Percentiles rank a stretch among this genome's conserved stretches.
Evolutionary conservation across 1,139 yeast species (phyloP).

Genomic region (Scheffersomyces lignicola): DNA sequence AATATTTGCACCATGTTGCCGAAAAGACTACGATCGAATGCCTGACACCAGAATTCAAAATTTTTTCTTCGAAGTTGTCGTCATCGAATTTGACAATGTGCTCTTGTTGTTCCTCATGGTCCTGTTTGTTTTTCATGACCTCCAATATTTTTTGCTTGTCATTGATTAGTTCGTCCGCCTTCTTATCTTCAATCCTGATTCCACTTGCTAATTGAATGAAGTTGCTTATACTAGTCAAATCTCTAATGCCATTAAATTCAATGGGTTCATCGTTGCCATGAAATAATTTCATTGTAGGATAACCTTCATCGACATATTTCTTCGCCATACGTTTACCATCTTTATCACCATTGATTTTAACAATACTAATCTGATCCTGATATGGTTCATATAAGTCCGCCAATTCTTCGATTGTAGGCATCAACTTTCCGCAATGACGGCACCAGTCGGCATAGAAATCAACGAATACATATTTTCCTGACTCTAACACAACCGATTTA

Average conservation of each 20-base stretch:
- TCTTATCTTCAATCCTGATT: conserved; percentile 21
- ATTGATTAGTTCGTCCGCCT: conserved; percentile 6
- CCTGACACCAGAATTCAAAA: conserved; percentile 21
- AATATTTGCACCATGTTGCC: conserved; percentile 32
- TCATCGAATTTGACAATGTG: conserved; percentile 33
- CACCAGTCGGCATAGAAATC: conserved; percentile 85
- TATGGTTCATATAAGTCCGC: conserved; percentile 49
- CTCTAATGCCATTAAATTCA: conserved; percentile 50
- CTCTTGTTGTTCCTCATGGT: conserved; percentile 7
- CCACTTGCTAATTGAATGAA: conserved; percentile 43
- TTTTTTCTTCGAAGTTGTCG: conserved; percentile 31
- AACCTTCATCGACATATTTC: conserved; percentile 59
- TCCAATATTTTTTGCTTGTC: conserved; percentile 10
- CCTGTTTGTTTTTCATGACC: too few relatives aligned
- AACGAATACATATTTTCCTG: conserved; percentile 65
- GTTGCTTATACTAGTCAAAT: conserved; percentile 43
- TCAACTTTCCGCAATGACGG: conserved; percentile 68
- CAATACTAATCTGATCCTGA: conserved; percentile 50
- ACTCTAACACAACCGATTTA: conserved; percentile 51
- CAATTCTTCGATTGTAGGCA: conserved; percentile 63
- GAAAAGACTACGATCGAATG: conserved; percentile 37
- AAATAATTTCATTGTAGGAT: conserved; percentile 63
- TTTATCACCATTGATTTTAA: conserved; percentile 68
- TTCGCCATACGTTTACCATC: conserved; percentile 55
- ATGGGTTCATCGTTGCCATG: conserved; percentile 51